These are phyloP conservation scores for Trypanosoma cruzi DNA, from an alignment of 208 protist genomes.

Conservation along the genomic window DNA sequence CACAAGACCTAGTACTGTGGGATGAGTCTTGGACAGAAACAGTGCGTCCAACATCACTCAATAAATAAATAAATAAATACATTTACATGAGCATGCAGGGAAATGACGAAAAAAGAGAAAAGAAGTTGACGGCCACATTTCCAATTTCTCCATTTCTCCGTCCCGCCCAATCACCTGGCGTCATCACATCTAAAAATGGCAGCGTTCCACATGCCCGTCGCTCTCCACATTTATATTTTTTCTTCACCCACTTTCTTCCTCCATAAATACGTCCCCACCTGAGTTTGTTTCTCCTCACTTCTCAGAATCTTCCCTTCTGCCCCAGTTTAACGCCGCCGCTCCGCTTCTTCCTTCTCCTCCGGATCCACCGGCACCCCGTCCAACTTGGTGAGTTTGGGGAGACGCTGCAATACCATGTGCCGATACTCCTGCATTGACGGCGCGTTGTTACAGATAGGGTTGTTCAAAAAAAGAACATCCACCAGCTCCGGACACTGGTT, in stretches of 20 bases:
- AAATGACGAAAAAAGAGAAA: background rate
- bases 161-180: background rate
- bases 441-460: conserved; percentile 88
- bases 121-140: background rate
- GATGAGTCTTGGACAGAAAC: background rate
- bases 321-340: conserved; percentile 63
- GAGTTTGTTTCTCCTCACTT: background rate
- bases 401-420: conserved; percentile 85
- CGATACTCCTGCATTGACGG: conserved; percentile 83
- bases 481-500: conserved; percentile 93
- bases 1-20: no score
- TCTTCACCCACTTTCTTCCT: background rate
- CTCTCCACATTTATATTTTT: no score
- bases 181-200: background rate
- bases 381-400: conserved; percentile 84
- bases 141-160: background rate
- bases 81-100: background rate
- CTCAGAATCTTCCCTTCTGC: background rate
- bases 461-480: conserved; percentile 94
- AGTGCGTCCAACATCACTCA: background rate
- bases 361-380: conserved; percentile 90
- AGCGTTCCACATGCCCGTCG: background rate
- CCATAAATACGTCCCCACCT: background rate
- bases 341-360: conserved; percentile 92
- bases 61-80: no score